These are phyloP conservation scores for Pseudopithomyces maydicus DNA, from an alignment of 2,329 filamentous ascomycete genomes.

Conservation along the genomic window DNA sequence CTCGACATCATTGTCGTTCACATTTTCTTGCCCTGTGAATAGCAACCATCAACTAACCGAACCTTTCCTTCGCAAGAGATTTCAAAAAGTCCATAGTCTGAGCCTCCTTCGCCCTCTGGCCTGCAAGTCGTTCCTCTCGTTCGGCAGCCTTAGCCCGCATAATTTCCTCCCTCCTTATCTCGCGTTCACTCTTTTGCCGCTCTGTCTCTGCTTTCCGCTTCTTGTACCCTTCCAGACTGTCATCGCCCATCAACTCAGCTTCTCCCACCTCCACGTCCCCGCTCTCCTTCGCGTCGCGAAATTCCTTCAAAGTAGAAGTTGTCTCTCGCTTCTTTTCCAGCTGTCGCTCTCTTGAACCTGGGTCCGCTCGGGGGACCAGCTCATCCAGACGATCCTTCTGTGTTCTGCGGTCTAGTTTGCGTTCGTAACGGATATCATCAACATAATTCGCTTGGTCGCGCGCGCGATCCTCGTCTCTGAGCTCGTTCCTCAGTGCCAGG, in stretches of 20 bases:
- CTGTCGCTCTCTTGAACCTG: conserved; percentile 80
- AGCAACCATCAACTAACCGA: conserved; percentile 25
- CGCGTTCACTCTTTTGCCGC: conserved; percentile 79
- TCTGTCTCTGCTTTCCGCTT: conserved; percentile 67
- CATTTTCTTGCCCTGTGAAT: not conserved
- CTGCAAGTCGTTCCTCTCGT: conserved; percentile 74
- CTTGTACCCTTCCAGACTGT: conserved; percentile 69
- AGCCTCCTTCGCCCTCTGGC: conserved; percentile 77
- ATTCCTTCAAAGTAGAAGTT: conserved; percentile 74
- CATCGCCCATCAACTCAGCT: conserved; percentile 76
- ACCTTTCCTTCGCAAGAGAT: conserved; percentile 78
- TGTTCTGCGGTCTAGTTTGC: conserved; percentile 66
- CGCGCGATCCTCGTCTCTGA: conserved; percentile 60
- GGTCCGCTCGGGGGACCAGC: conserved; percentile 78
- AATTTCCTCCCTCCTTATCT: conserved; percentile 81
- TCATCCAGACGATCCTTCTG: conserved; percentile 81
- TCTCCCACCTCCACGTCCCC: conserved; percentile 71
- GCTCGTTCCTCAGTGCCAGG: conserved; percentile 66
- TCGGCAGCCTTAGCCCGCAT: conserved; percentile 76
- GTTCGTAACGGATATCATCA: conserved; percentile 63
- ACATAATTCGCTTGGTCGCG: conserved; percentile 53
- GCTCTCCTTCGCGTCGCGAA: conserved; percentile 68
- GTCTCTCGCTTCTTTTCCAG: conserved; percentile 82
- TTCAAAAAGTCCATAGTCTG: conserved; percentile 82
- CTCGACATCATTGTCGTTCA: not conserved